Base-by-base conservation (phyloP, 441 rosid species). In the Geranium incanum region DNA sequence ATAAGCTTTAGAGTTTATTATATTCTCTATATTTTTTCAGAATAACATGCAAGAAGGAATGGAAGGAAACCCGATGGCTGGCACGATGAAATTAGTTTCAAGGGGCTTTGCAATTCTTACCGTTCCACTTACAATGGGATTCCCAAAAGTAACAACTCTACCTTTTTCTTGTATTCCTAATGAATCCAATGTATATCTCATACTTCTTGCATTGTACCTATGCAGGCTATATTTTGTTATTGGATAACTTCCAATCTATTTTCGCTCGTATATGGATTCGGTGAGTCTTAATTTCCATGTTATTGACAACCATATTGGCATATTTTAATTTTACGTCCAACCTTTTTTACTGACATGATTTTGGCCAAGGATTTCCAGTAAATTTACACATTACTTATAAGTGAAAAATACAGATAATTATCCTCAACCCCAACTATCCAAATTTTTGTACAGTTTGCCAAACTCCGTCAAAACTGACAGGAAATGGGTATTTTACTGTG, bases 141-240 rank as follows among this genome's bases (percentile, higher is more conserved):
- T 87, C 71, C 89, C 96, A 0, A 81, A 90, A 95, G 95, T 76
- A 8, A 45, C 9, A 0, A 45, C 9, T 45, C 52, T 9, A 3
- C 3, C 57, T 11, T 15, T 23, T 55, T 15, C 23, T 66, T 28
- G 50, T 33, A 9, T 28, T 4, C 68, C 16, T 3, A 21, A 23
- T 28, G 33, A 28, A 28, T 2, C 8, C 15, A 33, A 65, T 12
- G 3, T 65, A 65, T 65, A 36, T 12, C 43, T 66, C 37, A 36
- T 36, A 13, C 45, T 66, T 23, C 43, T 36, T 15, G 21, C 23
- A 15, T 55, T 67, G 60, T 6, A 38, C 55, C 11, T 37, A 11
- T 73, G 83, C 97, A 91, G 96, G 97, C 96, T 57, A 82, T 89
- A 72, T 89, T 91, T 75, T 91, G 95, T 77, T 91, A 93, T 71